These are phyloP conservation scores for Paspalum vaginatum DNA, from an alignment of 176 grass and related monocot genomes.

Conservation along the genomic window DNA sequence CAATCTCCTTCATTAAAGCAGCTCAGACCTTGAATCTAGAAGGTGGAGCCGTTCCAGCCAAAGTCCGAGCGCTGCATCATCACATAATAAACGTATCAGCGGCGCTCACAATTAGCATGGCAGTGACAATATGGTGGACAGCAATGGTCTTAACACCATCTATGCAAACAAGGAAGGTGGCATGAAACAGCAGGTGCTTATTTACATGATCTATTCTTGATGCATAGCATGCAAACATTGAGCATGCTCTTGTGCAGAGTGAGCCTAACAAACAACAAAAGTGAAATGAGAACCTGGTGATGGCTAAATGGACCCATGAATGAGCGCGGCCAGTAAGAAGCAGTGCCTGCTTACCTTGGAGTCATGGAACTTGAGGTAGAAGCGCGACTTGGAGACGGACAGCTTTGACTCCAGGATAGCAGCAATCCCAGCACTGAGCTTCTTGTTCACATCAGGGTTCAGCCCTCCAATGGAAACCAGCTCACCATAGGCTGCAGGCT, in stretches of 20 bases:
- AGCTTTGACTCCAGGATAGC: slow-evolving; percentile 74
- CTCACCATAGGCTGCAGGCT: slow-evolving; percentile 43
- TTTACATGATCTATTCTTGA: slow-evolving; percentile 89
- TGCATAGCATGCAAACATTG: slow-evolving; percentile 98
- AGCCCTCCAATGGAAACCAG: slow-evolving; percentile 79
- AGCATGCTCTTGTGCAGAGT: slow-evolving; percentile 89
- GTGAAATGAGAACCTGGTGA: slow-evolving; percentile 48
- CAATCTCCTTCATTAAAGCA: neutral
- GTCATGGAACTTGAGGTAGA: slow-evolving; percentile 84
- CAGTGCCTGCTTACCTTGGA: slow-evolving; percentile 60
- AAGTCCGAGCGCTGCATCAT: slow-evolving; percentile 57
- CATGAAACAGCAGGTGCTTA: slow-evolving; percentile 30
- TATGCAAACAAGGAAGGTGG: neutral
- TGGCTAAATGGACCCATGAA: slow-evolving; percentile 18
- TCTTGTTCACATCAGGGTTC: slow-evolving; percentile 73
- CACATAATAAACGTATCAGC: neutral
- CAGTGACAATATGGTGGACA: neutral
- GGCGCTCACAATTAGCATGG: neutral
- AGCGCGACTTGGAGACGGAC: slow-evolving; percentile 67
- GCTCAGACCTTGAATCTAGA: slow-evolving; percentile 7
- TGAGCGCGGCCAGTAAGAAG: neutral
- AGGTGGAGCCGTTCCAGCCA: slow-evolving; percentile 66
- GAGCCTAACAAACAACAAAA: slow-evolving; percentile 74
- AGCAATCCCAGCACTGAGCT: slow-evolving; percentile 71
- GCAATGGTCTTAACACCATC: neutral